Evolutionary conservation across 2,329 filamentous ascomycete species (phyloP).

Genomic region (Trichoderma koningii): DNA sequence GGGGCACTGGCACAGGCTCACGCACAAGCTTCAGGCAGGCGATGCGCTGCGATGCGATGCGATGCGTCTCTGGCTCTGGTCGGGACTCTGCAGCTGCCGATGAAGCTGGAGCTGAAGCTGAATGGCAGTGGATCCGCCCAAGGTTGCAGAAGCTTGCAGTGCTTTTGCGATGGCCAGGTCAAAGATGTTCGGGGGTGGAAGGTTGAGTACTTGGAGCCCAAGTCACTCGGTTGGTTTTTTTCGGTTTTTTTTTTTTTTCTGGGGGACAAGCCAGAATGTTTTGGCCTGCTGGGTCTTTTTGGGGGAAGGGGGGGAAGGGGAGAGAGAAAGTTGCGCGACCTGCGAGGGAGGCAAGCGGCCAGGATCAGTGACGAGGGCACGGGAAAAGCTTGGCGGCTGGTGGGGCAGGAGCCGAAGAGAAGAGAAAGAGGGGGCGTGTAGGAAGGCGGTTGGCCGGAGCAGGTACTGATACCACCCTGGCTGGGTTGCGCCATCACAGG

Average conservation of each 20-base stretch:
- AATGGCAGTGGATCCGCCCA: constrained; percentile 22
- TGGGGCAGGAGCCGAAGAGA: neutral
- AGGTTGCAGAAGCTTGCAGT: constrained; percentile 26
- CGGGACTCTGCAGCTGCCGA: constrained; percentile 5
- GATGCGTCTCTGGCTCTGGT: constrained; percentile 2
- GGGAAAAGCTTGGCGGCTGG: constrained; percentile 21
- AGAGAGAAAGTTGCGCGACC: constrained; percentile 34
- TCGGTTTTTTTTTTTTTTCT: constrained; percentile 27
- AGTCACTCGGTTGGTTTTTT: constrained; percentile 40
- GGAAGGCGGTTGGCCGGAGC: neutral
- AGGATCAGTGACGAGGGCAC: constrained; percentile 16
- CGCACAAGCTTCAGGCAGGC: neutral
- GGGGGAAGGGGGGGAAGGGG: constrained; percentile 30
- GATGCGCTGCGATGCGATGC: constrained; percentile 4
- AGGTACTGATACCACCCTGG: neutral
- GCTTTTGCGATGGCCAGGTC: constrained; percentile 23
- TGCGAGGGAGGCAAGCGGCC: constrained; percentile 2
- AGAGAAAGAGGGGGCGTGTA: neutral
- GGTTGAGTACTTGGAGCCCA: constrained; percentile 45
- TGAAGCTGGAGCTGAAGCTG: constrained; percentile 3
- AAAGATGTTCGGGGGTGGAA: constrained; percentile 26
- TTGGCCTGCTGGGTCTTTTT: constrained; percentile 33
- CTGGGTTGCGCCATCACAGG: neutral
- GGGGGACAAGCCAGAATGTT: constrained; percentile 40
- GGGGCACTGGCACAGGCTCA: neutral